Base-by-base conservation (phyloP, 1,284 basidiomycete genomes). In the Sporisorium sorghi region DNA sequence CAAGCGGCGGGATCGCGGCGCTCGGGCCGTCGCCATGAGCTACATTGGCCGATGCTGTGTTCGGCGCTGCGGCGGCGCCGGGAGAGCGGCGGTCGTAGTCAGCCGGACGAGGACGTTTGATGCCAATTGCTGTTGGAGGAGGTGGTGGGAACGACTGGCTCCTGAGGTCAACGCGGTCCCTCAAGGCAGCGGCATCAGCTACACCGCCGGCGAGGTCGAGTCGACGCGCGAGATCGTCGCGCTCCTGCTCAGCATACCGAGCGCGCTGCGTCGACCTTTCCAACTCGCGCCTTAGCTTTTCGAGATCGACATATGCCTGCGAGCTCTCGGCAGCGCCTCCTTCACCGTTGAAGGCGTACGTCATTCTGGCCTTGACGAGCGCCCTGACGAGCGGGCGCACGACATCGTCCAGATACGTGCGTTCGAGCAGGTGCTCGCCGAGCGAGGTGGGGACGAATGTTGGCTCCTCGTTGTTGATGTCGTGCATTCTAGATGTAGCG, bases 331-430 rank as follows among this genome's bases (percentile, higher is more conserved):
- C 5, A 1, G 35, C 39, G n/a, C n/a, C n/a, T 9, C 42, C 59
- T n/a, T 59, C 44, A 15, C 39, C 39, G 24, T 52, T 46, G 30
- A n/a, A 1, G 7, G 40, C 53, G 28, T 69, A 49, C 5, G 63
- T 54, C 73, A 75, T 75, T 14, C 73, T 55, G 15, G 73, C 73
- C 21, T 67, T 59, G 37, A 75, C 68, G 32, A 75, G 39, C 2
- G 73, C 68, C n/a, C 73, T 62, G n/a, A 75, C 73, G 2, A 75
- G 51, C 7, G 73, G 73, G 0, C 68, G 62, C 17, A 75, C 73
- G 35, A 75, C 73, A 55, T 75, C 73, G 12, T 75, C 73, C 19
- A 75, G 63, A 44, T 75, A 75, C 30, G 68, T 75, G n/a, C 68
- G 67, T 35, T 75, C 73, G 17, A 75, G 33, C 24, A 75, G 59